Evolutionary conservation across 2,329 filamentous ascomycete genomes (phyloP), one percentile per base, ranked within the genome.

Genomic region (Pseudogymnoascus sp.): DNA sequence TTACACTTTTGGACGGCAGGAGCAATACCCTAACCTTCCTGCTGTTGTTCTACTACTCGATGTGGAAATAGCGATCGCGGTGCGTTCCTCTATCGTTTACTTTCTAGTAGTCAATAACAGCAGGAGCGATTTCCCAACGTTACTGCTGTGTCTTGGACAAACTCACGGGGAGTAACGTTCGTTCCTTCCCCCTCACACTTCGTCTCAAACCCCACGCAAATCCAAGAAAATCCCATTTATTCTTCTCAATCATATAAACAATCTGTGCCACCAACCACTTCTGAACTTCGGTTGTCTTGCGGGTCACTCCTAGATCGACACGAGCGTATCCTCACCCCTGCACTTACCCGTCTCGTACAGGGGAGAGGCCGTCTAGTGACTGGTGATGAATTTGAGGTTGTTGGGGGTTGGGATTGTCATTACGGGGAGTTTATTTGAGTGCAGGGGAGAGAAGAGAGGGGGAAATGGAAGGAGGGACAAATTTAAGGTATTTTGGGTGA

Each of bases 321-420:
- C n/a, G n/a, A n/a, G n/a, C n/a, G n/a, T n/a, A n/a, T n/a, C n/a
- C n/a, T n/a, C n/a, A n/a, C n/a, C n/a, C n/a, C n/a, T n/a, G n/a
- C n/a, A n/a, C n/a, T n/a, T n/a, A n/a, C n/a, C n/a, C n/a, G n/a
- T n/a, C n/a, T n/a, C n/a, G n/a, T n/a, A n/a, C n/a, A n/a, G 72
- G 63, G 81, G 75, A 0, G 77, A 68, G 13, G 77, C 75, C 59
- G 75, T 74, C 57, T 70, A 74, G 66, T 75, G 71, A 37, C 72
- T 67, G 10, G 75, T 75, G 62, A 75, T 72, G 52, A 69, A 71
- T 13, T 76, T 63, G n/a, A 19, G 3, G n/a, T 2, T 18, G 13
- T 37, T 2, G n/a, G 38, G 19, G 8, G 4, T 21, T 30, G 4
- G n/a, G n/a, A 15, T 5, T 1, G 26, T 3, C 23, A 30, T 52